Percentiles rank a stretch among this genome's conserved stretches.
Evolutionary conservation across 768 basidiomycete genomes (phyloP).

Genomic region (Phlebiopsis gigantea): DNA sequence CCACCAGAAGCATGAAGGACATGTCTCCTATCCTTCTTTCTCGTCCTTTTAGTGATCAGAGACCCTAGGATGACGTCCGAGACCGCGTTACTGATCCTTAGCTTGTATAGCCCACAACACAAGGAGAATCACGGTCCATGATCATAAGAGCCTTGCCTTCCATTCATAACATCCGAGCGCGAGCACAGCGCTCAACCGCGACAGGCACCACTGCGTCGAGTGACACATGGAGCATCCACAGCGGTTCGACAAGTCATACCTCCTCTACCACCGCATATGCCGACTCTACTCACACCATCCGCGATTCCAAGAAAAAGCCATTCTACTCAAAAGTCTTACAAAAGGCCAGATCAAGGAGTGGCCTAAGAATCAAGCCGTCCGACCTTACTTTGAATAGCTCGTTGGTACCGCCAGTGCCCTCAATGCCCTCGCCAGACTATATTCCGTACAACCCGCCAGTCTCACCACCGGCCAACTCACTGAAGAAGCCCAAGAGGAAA

Average conservation of each 20-base stretch:
- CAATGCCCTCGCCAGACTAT: slow-evolving; percentile 18
- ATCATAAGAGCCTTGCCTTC: not conserved
- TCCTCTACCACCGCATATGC: slow-evolving; percentile 5
- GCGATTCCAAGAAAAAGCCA: slow-evolving; percentile 42
- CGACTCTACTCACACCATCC: slow-evolving; percentile 20
- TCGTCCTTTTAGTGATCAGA: no score
- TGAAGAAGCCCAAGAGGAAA: not conserved
- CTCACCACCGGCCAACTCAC: slow-evolving; percentile 17
- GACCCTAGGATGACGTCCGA: no score
- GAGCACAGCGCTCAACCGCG: not conserved
- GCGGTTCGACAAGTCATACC: slow-evolving; percentile 16
- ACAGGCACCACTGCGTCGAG: not conserved
- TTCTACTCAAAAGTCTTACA: slow-evolving; percentile 36
- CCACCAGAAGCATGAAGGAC: no score
- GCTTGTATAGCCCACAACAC: no score
- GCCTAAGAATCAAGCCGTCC: slow-evolving; percentile 28
- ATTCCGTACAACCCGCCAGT: slow-evolving; percentile 14
- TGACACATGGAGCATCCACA: slow-evolving; percentile 26
- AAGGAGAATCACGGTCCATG: no score
- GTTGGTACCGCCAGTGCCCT: slow-evolving; percentile 29
- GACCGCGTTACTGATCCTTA: no score
- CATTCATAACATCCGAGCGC: slow-evolving; percentile 10
- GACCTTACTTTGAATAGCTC: slow-evolving; percentile 25
- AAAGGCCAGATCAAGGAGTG: slow-evolving; percentile 32
- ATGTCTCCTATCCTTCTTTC: no score